A percentile compares a stretch with the other conserved stretches of the same genome.
These are phyloP conservation scores for Spathaspora arborariae DNA, from an alignment of 805 yeast genomes.

Conservation along the genomic window DNA sequence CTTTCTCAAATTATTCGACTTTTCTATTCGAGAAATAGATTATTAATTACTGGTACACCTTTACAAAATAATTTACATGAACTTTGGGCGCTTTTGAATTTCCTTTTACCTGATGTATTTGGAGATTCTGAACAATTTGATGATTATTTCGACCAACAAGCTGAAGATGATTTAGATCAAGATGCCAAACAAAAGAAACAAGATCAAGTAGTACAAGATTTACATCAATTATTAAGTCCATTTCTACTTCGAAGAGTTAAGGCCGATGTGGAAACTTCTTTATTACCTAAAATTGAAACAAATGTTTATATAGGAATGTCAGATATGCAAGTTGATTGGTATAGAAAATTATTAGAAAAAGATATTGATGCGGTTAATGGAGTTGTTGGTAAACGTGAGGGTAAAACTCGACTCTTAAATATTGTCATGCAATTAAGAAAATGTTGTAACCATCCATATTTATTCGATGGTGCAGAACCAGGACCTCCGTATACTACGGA, in stretches of 20 bases:
- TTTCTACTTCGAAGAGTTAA: constrained; percentile 86
- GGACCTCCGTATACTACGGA: constrained; percentile 97
- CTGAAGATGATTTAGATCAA: constrained; percentile 27
- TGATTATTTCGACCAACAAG: constrained; percentile 75
- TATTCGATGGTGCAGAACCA: constrained; percentile 99
- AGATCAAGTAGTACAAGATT: constrained; percentile 80
- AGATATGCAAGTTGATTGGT: constrained; percentile 93
- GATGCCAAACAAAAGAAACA: constrained; percentile 43
- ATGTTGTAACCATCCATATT: constrained; percentile 95
- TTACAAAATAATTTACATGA: constrained; percentile 93
- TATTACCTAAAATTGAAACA: constrained; percentile 85
- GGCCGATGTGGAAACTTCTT: constrained; percentile 86
- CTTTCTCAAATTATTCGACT: constrained; percentile 88
- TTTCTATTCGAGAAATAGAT: constrained; percentile 78
- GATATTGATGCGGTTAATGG: constrained; percentile 97
- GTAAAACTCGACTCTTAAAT: constrained; percentile 83
- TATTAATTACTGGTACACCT: constrained; percentile 94
- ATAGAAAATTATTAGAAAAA: constrained; percentile 79
- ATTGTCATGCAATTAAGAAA: constrained; percentile 96
- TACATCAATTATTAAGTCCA: constrained; percentile 85
- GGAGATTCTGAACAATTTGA: constrained; percentile 89
- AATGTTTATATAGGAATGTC: constrained; percentile 93
- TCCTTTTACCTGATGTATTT: constrained; percentile 89
- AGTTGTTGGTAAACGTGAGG: constrained; percentile 89
- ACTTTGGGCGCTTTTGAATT: constrained; percentile 91